These are phyloP conservation scores for Cavenderia fasciculata DNA, from an alignment of 78 protist genomes.

Conservation along the genomic window DNA sequence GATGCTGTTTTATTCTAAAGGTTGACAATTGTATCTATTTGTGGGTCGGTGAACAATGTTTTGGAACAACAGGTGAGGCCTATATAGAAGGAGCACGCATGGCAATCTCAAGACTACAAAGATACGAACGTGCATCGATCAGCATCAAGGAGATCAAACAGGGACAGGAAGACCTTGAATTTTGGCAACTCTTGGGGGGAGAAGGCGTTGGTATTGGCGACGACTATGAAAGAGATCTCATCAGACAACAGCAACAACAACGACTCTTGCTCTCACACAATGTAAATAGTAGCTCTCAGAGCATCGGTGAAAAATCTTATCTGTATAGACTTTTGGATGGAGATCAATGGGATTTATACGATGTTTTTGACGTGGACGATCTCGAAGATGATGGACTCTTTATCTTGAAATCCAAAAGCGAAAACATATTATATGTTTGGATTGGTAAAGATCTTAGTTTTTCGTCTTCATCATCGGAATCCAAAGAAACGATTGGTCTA, in stretches of 20 bases:
- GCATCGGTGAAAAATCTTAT: slow-evolving; percentile 16
- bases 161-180: slow-evolving; percentile 31
- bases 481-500: slow-evolving; percentile 26
- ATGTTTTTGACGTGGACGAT: slow-evolving; percentile 54
- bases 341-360: slow-evolving; percentile 40
- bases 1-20: slow-evolving; percentile 56
- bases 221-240: slow-evolving; percentile 27
- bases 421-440: slow-evolving; percentile 46
- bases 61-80: neutral
- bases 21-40: slow-evolving; percentile 2
- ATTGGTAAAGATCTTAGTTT: slow-evolving; percentile 25
- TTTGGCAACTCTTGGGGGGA: slow-evolving; percentile 47
- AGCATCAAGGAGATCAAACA: slow-evolving; percentile 21
- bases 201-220: slow-evolving; percentile 24
- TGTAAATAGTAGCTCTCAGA: slow-evolving; percentile 6
- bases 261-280: neutral
- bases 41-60: slow-evolving; percentile 55
- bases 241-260: slow-evolving; percentile 23
- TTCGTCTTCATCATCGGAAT: neutral
- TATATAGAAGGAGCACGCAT: slow-evolving; percentile 36
- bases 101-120: slow-evolving; percentile 35
- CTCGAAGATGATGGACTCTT: slow-evolving; percentile 67
- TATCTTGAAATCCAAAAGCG: slow-evolving; percentile 30
- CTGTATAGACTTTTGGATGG: slow-evolving; percentile 53
- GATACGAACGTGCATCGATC: slow-evolving; percentile 13